Base-by-base conservation (phyloP, 306 rosid genomes). In the Casuarina cunninghamiana region DNA sequence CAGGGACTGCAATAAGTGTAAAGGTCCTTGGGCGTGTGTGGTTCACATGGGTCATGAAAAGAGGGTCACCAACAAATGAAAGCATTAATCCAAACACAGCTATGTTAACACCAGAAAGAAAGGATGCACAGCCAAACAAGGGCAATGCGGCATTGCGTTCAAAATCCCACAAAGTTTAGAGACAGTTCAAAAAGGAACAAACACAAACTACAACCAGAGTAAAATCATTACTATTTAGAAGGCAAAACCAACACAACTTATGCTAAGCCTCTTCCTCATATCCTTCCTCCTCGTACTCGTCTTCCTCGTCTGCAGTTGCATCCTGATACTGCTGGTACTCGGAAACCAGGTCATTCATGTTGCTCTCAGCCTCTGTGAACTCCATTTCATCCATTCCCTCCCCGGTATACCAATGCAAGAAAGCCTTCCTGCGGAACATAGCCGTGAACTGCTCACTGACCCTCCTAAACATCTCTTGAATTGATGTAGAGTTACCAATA, bases 331-430 rank as follows among this genome's bases (percentile, higher is more conserved):
- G 90, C 77, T 88, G 90, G 81, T 88, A 84, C 85, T 88, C 86
- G 0, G 90, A 86, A 26, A 88, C 90, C 17, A 84, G 80, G 68
- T 89, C 89, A 37, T 89, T 89, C 90, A 89, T 86, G 80, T 89
- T 89, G 76, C 92, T 89, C 43, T 88, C 90, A 0, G 90, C 87
- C 55, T 86, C 90, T 0, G 90, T 86, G 45, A 88, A 88, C 85
- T 88, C 92, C 92, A 88, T 88, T 81, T 88, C 87, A 46, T 88
- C 92, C 92, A 88, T 88, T 6, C 88, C 92, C 74, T 86, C 86
- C 7, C 92, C 87, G 0, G 90, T 86, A 83, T 84, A 88, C 92
- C 90, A 88, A 15, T 88, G 91, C 82, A 88, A 86, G 89, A 88
- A 86, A 72, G 89, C 89, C 55, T 86, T 88, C 54, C 88, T 66